These are phyloP conservation scores for Myxozyma udenii DNA, from an alignment of 805 yeast genomes.

Conservation along the genomic window DNA sequence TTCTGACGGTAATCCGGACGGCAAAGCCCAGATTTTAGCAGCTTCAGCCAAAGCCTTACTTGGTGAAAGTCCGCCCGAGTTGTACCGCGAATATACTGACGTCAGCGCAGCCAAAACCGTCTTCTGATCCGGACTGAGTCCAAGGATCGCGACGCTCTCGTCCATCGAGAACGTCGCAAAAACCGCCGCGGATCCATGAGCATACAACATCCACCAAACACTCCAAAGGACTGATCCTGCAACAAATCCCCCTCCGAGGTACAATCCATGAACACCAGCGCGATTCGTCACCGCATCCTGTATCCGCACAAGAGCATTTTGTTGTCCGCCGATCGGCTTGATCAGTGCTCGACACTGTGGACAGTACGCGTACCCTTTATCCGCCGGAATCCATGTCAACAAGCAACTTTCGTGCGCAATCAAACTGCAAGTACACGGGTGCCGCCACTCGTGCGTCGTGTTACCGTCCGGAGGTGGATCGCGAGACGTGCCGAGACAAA, in stretches of 20 bases:
- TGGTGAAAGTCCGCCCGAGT: not conserved
- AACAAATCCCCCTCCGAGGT: no score
- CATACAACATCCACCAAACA: conserved; percentile 32
- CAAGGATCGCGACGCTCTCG: conserved; percentile 8
- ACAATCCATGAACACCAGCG: not conserved
- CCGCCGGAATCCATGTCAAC: conserved; percentile 40
- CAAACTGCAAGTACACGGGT: conserved; percentile 47
- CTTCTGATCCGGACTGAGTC: conserved; percentile 1
- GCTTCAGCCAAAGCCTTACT: not conserved
- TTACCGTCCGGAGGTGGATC: conserved; percentile 36
- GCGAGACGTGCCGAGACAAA: conserved; percentile 38
- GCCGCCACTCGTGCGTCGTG: conserved; percentile 44
- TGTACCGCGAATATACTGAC: not conserved
- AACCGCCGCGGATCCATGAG: conserved; percentile 35
- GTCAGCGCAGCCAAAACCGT: not conserved
- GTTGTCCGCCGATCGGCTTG: not conserved
- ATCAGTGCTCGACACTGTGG: conserved; percentile 25
- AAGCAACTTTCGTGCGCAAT: conserved; percentile 48
- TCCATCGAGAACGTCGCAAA: conserved; percentile 33
- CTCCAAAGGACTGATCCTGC: no score
- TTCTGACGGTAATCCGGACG: not conserved
- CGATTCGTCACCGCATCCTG: not conserved
- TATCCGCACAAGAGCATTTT: not conserved
- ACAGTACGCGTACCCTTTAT: conserved; percentile 7
- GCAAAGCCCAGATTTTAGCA: not conserved